phyloP scores from a whole-genome alignment of 208 protist species.

The Acanthamoeba royreba region DNA sequence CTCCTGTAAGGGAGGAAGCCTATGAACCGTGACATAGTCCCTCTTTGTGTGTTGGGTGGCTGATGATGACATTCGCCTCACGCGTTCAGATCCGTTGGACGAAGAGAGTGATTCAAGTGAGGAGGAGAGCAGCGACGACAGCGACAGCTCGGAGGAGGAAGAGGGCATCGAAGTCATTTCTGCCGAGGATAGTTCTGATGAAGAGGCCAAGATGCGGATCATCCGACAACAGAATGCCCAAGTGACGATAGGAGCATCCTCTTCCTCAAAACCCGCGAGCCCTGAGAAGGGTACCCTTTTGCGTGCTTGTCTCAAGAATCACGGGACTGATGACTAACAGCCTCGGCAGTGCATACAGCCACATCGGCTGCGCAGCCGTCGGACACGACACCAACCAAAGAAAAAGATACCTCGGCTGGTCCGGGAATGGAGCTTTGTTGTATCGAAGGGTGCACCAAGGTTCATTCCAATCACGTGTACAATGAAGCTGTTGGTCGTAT shows the following conservation, averaged over 20 bases:
- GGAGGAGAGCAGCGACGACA: not conserved
- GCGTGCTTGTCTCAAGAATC: too few species aligned
- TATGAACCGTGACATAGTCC: too few species aligned
- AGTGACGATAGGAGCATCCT: not conserved
- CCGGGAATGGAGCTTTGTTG: not conserved
- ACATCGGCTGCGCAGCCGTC: too few species aligned
- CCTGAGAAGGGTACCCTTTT: too few species aligned
- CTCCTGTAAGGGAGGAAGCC: too few species aligned
- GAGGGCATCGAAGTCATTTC: conserved; percentile 12
- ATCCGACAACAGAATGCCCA: not conserved
- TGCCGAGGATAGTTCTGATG: not conserved
- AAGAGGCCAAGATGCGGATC: not conserved
- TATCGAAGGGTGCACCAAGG: not conserved
- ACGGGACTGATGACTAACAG: not conserved
- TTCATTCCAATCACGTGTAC: not conserved
- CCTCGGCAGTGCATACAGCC: not conserved
- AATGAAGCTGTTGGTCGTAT: conserved; percentile 16
- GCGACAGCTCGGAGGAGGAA: not conserved
- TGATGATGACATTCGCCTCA: not conserved
- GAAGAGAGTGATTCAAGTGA: not conserved
- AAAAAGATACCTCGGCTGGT: not conserved
- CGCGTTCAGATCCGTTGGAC: not conserved
- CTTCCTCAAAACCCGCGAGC: not conserved
- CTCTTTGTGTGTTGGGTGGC: not conserved
- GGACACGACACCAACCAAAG: not conserved